phyloP scores from a whole-genome alignment of 164 flowering plant species.

The Hamamelis virginiana region DNA sequence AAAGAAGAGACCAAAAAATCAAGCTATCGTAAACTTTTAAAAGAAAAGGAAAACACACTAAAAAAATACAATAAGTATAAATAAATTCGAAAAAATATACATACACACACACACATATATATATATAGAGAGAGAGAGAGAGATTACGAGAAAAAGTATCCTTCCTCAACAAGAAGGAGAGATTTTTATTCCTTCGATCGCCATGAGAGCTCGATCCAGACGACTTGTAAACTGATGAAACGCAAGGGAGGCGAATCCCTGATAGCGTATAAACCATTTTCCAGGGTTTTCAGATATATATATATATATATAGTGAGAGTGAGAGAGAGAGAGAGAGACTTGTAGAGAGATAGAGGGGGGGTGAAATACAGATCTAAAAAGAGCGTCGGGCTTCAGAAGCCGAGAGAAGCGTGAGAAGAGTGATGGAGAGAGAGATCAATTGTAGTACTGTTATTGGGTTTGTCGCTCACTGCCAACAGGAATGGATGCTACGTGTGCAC shows the following conservation, averaged over 20 bases:
- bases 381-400: no score
- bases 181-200: slow-evolving; percentile 21
- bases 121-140: neutral
- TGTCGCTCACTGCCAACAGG: neutral
- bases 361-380: no score
- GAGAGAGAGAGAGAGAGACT: no score
- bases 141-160: slow-evolving; percentile 23
- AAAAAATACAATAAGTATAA: neutral
- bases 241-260: slow-evolving; percentile 36
- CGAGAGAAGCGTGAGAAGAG: neutral
- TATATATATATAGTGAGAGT: no score
- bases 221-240: slow-evolving; percentile 23
- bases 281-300: neutral
- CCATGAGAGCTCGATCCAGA: slow-evolving; percentile 23
- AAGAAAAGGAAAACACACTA: neutral
- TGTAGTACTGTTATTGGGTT: neutral
- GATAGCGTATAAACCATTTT: slow-evolving; percentile 46
- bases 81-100: no score
- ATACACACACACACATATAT: neutral
- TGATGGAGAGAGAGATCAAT: no score
- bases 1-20: no score
- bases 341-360: no score
- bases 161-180: slow-evolving; percentile 26
- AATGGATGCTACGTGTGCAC: slow-evolving; percentile 1
- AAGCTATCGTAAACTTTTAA: no score